Conservation (phyloP, 2,329 filamentous ascomycete genomes). For the Helicocarpus griseus region DNA sequence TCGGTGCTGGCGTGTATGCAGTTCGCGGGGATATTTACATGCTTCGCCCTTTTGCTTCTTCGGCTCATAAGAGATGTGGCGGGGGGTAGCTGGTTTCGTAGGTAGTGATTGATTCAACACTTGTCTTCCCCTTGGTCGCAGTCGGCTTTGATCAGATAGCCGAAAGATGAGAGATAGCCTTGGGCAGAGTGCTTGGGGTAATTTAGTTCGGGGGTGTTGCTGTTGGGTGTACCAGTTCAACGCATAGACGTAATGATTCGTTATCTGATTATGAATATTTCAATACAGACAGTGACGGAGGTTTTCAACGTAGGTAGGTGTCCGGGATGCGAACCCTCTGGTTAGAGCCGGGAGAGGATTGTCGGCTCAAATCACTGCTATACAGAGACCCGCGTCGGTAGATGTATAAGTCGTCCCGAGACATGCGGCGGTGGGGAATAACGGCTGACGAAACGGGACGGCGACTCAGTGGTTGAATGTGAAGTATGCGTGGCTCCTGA, state of each 20-base stretch:
- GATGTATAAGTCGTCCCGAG: neutral
- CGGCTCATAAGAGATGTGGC: neutral
- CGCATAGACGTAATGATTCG: neutral
- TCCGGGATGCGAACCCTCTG: neutral
- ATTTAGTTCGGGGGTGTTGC: too few relatives aligned
- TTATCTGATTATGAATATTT: neutral
- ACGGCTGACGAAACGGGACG: neutral
- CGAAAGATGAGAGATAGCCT: too few relatives aligned
- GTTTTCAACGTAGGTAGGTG: neutral
- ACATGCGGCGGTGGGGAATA: neutral
- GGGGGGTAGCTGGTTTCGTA: neutral
- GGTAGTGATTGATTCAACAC: neutral
- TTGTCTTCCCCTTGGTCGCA: too few relatives aligned
- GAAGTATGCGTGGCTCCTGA: neutral
- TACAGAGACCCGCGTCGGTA: slow-evolving; percentile 1
- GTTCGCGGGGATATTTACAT: neutral
- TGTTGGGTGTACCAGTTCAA: neutral
- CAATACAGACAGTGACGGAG: neutral
- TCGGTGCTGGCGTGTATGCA: neutral
- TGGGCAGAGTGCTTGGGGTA: too few relatives aligned
- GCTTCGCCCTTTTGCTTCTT: neutral
- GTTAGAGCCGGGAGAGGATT: neutral
- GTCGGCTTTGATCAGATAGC: too few relatives aligned
- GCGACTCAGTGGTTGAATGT: too few relatives aligned
- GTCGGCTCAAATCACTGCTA: neutral